Percentiles rank a stretch among this genome's conserved stretches.
phyloP scores from a whole-genome alignment of 495 filamentous ascomycete species.

The Symbiotaphrina buchneri region DNA sequence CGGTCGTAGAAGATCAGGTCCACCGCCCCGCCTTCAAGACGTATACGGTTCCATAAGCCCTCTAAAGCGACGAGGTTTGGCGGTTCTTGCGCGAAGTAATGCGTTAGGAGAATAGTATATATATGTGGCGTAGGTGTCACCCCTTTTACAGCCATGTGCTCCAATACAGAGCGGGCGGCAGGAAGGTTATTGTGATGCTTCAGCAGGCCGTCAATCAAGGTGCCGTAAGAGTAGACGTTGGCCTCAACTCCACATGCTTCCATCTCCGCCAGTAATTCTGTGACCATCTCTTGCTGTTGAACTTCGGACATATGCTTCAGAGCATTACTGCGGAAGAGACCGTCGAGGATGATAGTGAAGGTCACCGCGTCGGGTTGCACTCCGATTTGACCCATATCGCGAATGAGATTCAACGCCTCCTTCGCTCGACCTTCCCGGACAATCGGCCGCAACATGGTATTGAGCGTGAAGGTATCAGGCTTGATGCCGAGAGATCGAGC shows the following conservation, averaged over 20 bases:
- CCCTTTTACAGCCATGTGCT: slow-evolving; percentile 27
- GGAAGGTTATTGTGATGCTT: slow-evolving; percentile 15
- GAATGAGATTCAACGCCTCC: slow-evolving; percentile 19
- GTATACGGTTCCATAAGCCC: slow-evolving; percentile 22
- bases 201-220: slow-evolving; percentile 40
- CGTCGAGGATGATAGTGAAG: slow-evolving; percentile 29
- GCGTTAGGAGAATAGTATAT: slow-evolving; percentile 47
- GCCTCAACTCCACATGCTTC: slow-evolving; percentile 24
- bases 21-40: slow-evolving; percentile 14
- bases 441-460: slow-evolving; percentile 34
- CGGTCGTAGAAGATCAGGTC: slow-evolving; percentile 47
- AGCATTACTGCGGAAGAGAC: slow-evolving; percentile 15
- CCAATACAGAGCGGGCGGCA: slow-evolving; percentile 33
- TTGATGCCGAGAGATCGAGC: slow-evolving; percentile 29
- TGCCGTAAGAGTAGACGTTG: slow-evolving; percentile 34
- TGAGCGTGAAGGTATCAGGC: slow-evolving; percentile 43
- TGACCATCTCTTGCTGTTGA: slow-evolving; percentile 10
- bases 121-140: slow-evolving; percentile 32
- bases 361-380: slow-evolving; percentile 26
- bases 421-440: slow-evolving; percentile 19
- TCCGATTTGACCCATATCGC: slow-evolving; percentile 19
- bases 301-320: slow-evolving; percentile 6
- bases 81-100: slow-evolving; percentile 33
- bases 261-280: slow-evolving; percentile 26
- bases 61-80: slow-evolving; percentile 34